Base-by-base conservation (phyloP, 768 basidiomycete species). In the Tulasnella sp. region DNA sequence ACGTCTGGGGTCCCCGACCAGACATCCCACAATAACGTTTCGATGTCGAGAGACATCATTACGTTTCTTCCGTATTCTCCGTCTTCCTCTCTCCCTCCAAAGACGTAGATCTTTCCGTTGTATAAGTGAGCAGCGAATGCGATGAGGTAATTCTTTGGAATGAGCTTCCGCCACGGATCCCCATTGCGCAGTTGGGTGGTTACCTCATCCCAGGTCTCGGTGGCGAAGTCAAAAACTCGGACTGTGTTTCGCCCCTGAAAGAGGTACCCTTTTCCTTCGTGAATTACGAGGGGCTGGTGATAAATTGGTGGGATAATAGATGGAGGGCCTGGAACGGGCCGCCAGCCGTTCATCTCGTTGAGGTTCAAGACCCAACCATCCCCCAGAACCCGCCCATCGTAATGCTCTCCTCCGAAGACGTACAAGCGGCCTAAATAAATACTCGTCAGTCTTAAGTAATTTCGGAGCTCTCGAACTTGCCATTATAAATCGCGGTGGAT, bases 171-270 rank as follows among this genome's bases (percentile, higher is more conserved):
- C 71, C 68, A 71, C 79, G 79, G 21, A 42, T 58, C 5, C 74
- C 40, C 21, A 58, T 80, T 7, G 81, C 80, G 81, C 62, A 83
- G 85, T 21, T 36, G 83, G 31, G 84, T 86, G 44, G 44, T 71
- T 52, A 87, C 81, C 7, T 79, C 77, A 0, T 82, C 82, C 87
- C 87, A 88, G 2, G 36, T 82, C 68, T 87, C 84, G 0, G 82
- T 84, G 16, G 76, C 80, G n/a, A 88, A 85, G 79, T 88, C 86
- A 76, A 87, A 86, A 79, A 81, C 85, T 48, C 85, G 85, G 71
- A 87, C 58, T 0, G 80, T 78, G 0, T 80, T 80, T 6, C 79
- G 76, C 1, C 87, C 87, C 12, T 82, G 84, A 82, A 86, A 87
- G 42, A 87, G 83, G 76, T 87, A 85, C 1, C 86, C 87, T 62